Percentiles rank a stretch among this genome's conserved stretches.
Conservation (phyloP, 495 filamentous ascomycete genomes). For the Aspergillus nanangensis region DNA sequence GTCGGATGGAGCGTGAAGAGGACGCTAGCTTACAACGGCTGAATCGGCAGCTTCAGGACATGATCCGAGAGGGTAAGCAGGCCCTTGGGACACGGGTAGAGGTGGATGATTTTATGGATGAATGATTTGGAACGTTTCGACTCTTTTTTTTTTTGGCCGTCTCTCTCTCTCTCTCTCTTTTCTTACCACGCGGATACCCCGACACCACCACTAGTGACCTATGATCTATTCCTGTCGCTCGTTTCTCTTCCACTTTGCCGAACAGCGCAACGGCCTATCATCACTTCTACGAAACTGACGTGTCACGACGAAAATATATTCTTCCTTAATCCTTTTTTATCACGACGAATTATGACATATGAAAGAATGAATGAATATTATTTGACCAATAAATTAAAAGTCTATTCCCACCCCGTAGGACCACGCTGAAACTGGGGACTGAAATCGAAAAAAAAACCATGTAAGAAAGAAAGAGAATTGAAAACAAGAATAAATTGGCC, state of each 20-base stretch:
- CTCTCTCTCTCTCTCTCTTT: not conserved
- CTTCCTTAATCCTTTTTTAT: not conserved
- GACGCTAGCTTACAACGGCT: constrained; percentile 74
- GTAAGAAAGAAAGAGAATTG: too few species aligned
- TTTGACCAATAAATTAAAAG: not conserved
- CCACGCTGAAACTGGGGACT: too few species aligned
- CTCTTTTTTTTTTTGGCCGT: constrained; percentile 1
- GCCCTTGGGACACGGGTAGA: constrained; percentile 78
- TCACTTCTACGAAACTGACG: too few species aligned
- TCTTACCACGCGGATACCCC: too few species aligned
- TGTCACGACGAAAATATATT: not conserved
- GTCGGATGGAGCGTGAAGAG: constrained; percentile 69
- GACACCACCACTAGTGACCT: too few species aligned
- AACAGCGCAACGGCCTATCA: too few species aligned
- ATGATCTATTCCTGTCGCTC: too few species aligned
- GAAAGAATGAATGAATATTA: not conserved
- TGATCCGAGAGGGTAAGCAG: constrained; percentile 86
- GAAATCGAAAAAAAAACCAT: too few species aligned
- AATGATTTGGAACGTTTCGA: too few species aligned
- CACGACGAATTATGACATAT: not conserved
- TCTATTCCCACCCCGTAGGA: not conserved
- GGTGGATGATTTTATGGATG: constrained; percentile 56
- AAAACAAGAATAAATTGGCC: too few species aligned
- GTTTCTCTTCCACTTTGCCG: too few species aligned
- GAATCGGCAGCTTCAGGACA: constrained; percentile 69